A percentile compares a stretch with the other conserved stretches of the same genome.
phyloP scores from a whole-genome alignment of 2,329 filamentous ascomycete genomes.

The Paraconiothyrium brasiliense region DNA sequence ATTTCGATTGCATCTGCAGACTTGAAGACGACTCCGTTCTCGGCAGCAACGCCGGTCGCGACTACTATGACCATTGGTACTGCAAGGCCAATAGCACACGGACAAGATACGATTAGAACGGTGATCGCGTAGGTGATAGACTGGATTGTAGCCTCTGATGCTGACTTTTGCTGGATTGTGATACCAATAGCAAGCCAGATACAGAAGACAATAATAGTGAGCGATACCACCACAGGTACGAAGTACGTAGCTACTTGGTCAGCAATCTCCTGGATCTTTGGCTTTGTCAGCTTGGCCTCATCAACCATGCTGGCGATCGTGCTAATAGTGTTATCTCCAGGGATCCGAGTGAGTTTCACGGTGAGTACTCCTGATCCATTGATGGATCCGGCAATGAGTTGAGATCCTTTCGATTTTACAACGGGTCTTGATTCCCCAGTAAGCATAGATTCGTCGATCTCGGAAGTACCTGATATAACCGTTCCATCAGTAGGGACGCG shows the following conservation, averaged over 20 bases:
- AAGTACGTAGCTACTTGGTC: conserved; percentile 75
- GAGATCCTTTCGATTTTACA: conserved; percentile 62
- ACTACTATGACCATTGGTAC: conserved; percentile 85
- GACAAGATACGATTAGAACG: conserved; percentile 79
- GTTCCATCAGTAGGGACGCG: conserved; percentile 74
- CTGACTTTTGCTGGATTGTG: conserved; percentile 44
- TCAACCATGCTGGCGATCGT: conserved; percentile 76
- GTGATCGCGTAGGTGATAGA: conserved; percentile 78
- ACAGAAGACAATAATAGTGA: conserved; percentile 68
- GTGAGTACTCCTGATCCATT: conserved; percentile 62
- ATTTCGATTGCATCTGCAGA: conserved; percentile 70
- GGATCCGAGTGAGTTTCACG: conserved; percentile 67
- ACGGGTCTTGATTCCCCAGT: conserved; percentile 75
- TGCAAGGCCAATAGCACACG: conserved; percentile 78
- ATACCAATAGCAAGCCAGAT: conserved; percentile 72
- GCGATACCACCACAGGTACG: conserved; percentile 69
- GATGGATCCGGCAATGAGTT: conserved; percentile 71
- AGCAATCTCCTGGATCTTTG: conserved; percentile 73
- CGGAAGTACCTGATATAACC: conserved; percentile 68
- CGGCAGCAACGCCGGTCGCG: conserved; percentile 71
- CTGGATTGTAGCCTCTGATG: conserved; percentile 62
- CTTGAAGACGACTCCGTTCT: conserved; percentile 75
- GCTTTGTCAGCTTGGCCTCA: conserved; percentile 73
- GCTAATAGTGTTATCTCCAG: conserved; percentile 76
- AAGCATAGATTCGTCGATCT: conserved; percentile 79